A percentile compares a stretch with the other conserved stretches of the same genome.
phyloP scores from a whole-genome alignment of 805 yeast species.

The Zygoascus bituminiphila region DNA sequence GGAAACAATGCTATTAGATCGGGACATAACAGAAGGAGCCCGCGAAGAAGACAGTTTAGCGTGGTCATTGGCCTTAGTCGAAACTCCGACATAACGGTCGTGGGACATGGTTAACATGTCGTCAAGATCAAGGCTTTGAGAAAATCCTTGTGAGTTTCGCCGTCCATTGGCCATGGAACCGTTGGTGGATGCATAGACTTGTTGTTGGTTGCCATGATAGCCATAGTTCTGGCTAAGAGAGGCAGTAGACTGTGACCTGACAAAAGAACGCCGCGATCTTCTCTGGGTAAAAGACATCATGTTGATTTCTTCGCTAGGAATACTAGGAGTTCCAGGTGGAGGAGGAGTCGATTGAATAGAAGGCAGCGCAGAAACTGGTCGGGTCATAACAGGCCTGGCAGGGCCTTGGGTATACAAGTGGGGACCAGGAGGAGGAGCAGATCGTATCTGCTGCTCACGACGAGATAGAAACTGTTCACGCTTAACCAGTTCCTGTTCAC shows the following conservation, averaged over 20 bases:
- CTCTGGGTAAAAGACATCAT: conserved; percentile 20
- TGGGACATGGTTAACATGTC: conserved; percentile 18
- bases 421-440: background rate
- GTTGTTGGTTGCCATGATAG: background rate
- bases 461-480: conserved; percentile 18
- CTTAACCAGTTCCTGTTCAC: conserved; percentile 15
- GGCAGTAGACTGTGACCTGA: background rate
- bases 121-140: conserved; percentile 28
- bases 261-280: conserved; percentile 11
- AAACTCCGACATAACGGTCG: conserved; percentile 24
- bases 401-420: background rate
- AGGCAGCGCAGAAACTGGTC: background rate
- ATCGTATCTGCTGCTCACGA: conserved; percentile 9
- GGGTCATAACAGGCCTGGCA: background rate
- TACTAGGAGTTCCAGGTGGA: conserved; percentile 1
- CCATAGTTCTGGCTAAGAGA: background rate
- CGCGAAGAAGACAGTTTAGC: conserved; percentile 14
- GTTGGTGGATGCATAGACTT: background rate
- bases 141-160: conserved; percentile 11
- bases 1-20: background rate
- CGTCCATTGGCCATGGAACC: background rate
- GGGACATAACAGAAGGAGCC: background rate
- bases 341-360: conserved; percentile 1
- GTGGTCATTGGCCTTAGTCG: conserved; percentile 13
- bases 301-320: conserved; percentile 18